Percentiles rank a stretch among this genome's conserved stretches.
Conservation (phyloP, 1,284 basidiomycete genomes). For the Xerocomus minutiporus region DNA sequence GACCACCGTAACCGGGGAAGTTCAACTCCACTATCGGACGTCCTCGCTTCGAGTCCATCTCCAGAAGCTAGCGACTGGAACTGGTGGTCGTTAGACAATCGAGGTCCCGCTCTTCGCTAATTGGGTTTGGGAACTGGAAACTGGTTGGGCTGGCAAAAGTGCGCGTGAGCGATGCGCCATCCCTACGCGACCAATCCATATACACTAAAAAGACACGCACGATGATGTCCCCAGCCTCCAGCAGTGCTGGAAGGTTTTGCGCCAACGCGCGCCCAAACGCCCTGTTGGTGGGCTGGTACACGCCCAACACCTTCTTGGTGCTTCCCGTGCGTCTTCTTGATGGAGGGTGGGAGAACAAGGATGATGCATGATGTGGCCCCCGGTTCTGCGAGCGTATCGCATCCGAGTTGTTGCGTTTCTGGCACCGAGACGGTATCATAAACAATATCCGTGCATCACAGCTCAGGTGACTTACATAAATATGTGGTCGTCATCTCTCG, state of each 20-base stretch:
- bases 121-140: no score
- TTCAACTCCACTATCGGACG: no score
- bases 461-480: no score
- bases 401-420: conserved; percentile 24
- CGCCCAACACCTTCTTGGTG: conserved; percentile 16
- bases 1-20: no score
- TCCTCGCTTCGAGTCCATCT: no score
- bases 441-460: not conserved
- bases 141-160: conserved; percentile 16
- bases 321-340: conserved; percentile 15
- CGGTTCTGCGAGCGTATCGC: conserved; percentile 17
- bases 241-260: conserved; percentile 9
- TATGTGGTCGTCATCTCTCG: no score
- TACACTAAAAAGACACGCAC: conserved; percentile 9
- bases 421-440: conserved; percentile 16
- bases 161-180: not conserved
- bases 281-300: conserved; percentile 13
- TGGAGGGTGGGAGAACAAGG: not conserved
- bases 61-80: no score
- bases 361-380: conserved; percentile 13
- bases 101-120: no score
- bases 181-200: not conserved
- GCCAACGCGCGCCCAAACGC: conserved; percentile 16
- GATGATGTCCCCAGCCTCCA: conserved; percentile 22
- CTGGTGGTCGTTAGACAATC: no score